A percentile compares a stretch with the other conserved stretches of the same genome.
Conservation (phyloP, 2,329 filamentous ascomycete species). For the Phoma sp. region DNA sequence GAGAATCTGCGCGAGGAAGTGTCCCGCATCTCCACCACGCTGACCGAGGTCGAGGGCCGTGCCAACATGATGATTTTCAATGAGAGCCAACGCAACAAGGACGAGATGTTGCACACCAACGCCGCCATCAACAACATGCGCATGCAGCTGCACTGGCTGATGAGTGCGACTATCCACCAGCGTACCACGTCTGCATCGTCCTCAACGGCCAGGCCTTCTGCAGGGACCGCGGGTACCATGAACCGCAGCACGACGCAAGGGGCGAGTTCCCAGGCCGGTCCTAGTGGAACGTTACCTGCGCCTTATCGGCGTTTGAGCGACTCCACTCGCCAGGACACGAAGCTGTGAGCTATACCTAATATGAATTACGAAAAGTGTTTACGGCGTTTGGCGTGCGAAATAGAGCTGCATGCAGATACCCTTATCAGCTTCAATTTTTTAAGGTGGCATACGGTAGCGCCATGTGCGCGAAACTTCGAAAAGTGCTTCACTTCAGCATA, state of each 20-base stretch:
- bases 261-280: conserved; percentile 26
- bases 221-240: conserved; percentile 28
- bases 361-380: conserved; percentile 31
- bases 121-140: conserved; percentile 64
- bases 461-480: neutral
- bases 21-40: conserved; percentile 58
- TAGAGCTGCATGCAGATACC: conserved; percentile 17
- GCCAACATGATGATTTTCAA: conserved; percentile 68
- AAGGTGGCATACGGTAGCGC: conserved; percentile 1
- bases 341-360: conserved; percentile 27
- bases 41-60: conserved; percentile 65
- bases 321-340: conserved; percentile 45
- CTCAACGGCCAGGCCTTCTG: conserved; percentile 32
- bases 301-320: conserved; percentile 45
- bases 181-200: conserved; percentile 35
- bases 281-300: conserved; percentile 32
- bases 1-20: conserved; percentile 67
- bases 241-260: conserved; percentile 36
- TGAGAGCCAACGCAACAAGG: conserved; percentile 65
- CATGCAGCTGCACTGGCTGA: conserved; percentile 68
- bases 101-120: conserved; percentile 67
- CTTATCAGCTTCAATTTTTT: conserved; percentile 2
- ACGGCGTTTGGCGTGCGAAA: conserved; percentile 18
- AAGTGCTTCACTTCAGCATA: conserved; percentile 10
- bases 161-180: conserved; percentile 61